Percentiles rank a stretch among this genome's conserved stretches.
phyloP scores from a whole-genome alignment of 371 early-diverging fungal genomes.

The Mucor plumbeus region DNA sequence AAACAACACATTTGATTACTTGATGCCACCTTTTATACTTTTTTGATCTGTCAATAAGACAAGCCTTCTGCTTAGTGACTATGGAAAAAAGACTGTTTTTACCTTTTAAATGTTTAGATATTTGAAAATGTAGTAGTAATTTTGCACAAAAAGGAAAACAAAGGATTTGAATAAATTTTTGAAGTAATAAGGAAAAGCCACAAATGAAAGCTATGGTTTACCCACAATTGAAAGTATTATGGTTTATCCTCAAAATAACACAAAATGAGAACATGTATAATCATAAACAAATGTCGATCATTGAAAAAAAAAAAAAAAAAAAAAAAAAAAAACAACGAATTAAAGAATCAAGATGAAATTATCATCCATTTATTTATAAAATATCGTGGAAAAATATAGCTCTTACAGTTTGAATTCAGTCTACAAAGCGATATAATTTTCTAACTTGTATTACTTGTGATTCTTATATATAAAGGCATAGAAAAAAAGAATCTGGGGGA shows the following conservation, averaged over 20 bases:
- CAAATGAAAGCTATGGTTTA: no score
- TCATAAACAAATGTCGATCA: neutral
- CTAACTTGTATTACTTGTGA: neutral
- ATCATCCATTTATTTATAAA: constrained; percentile 3
- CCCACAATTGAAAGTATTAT: no score
- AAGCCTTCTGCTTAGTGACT: neutral
- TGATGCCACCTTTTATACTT: constrained; percentile 1
- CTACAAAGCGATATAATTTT: neutral
- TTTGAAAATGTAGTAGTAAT: no score
- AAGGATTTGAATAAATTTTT: no score
- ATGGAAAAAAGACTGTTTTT: neutral
- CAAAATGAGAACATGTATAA: no score
- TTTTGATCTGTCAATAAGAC: neutral
- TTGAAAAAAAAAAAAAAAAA: neutral
- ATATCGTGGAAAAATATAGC: constrained; percentile 9
- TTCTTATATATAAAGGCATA: neutral
- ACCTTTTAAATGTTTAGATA: neutral
- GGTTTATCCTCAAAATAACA: no score
- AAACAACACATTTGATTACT: constrained; percentile 4
- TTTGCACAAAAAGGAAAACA: no score
- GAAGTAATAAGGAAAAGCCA: no score
- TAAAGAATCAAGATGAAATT: neutral
- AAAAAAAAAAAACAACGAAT: neutral
- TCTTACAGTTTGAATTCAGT: neutral
- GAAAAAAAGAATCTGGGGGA: neutral